phyloP scores from a whole-genome alignment of 805 yeast species.

The Candida insectorum region DNA sequence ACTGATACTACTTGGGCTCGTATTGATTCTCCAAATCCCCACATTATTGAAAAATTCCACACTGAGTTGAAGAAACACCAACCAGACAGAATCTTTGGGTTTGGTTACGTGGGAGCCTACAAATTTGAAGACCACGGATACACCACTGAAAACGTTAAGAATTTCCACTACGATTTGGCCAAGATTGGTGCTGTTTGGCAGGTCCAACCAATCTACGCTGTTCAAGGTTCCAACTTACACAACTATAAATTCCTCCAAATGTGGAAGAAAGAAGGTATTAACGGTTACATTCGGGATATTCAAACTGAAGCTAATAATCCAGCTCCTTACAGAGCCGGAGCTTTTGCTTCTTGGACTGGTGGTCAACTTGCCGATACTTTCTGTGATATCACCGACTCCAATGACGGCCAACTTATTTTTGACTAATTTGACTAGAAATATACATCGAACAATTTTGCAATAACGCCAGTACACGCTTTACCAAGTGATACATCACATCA shows the following conservation, averaged over 20 bases:
- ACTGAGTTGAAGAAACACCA: conserved; percentile 4
- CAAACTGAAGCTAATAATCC: conserved; percentile 7
- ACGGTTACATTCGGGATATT: conserved; percentile 10
- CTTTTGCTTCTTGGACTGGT: conserved; percentile 9
- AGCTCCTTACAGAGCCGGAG: conserved; percentile 4
- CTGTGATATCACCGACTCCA: conserved; percentile 8
- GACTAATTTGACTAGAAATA: too few species aligned
- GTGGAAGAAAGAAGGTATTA: conserved; percentile 10
- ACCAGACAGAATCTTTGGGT: conserved; percentile 11
- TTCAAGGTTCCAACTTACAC: conserved; percentile 8
- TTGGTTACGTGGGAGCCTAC: conserved; percentile 11
- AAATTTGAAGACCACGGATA: conserved; percentile 8
- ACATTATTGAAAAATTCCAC: conserved; percentile 10
- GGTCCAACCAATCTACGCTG: conserved; percentile 10
- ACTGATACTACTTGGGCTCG: conserved; percentile 12
- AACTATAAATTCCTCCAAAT: conserved; percentile 5
- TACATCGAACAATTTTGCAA: too few species aligned
- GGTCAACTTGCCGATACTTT: conserved; percentile 8
- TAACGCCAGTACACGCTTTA: too few species aligned
- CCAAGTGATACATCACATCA: too few species aligned
- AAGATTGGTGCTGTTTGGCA: conserved; percentile 13
- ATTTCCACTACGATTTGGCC: conserved; percentile 9
- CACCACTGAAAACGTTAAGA: conserved; percentile 7
- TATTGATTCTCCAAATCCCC: conserved; percentile 9
- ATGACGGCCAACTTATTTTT: conserved; percentile 12